Percentiles rank a stretch among this genome's conserved stretches.
Conservation (phyloP, 768 basidiomycete genomes). For the Russula lepida region DNA sequence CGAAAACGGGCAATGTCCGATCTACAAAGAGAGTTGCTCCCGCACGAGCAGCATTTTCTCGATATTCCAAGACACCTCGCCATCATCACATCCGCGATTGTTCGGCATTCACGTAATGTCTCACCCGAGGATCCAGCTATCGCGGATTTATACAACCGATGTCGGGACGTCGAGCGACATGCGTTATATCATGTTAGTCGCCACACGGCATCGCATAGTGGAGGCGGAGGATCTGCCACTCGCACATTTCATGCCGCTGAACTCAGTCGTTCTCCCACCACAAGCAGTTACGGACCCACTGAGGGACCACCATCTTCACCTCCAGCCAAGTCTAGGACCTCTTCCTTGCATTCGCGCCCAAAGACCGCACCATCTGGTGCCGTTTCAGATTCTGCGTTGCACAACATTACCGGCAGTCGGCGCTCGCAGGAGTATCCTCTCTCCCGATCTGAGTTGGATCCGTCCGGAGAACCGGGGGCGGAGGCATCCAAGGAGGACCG, state of each 20-base stretch:
- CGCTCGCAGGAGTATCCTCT: conserved; percentile 12
- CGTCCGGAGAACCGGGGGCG: background rate
- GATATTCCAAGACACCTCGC: conserved; percentile 77
- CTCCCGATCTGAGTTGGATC: background rate
- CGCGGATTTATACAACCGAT: conserved; percentile 49
- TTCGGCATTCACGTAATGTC: conserved; percentile 41
- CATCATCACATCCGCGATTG: conserved; percentile 65
- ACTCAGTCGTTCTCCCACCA: background rate
- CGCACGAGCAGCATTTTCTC: conserved; percentile 61
- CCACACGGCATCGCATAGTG: background rate
- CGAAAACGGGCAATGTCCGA: conserved; percentile 47
- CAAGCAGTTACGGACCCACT: background rate
- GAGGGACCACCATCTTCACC: background rate
- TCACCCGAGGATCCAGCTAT: conserved; percentile 33
- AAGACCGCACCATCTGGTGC: conserved; percentile 15
- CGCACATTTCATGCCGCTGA: background rate
- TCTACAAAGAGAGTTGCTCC: conserved; percentile 62
- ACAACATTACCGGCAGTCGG: conserved; percentile 16
- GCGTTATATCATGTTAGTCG: conserved; percentile 60
- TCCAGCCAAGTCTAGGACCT: conserved; percentile 1
- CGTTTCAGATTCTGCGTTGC: conserved; percentile 19
- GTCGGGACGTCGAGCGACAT: conserved; percentile 63
- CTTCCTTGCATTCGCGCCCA: conserved; percentile 14
- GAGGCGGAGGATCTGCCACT: background rate
- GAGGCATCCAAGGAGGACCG: background rate